Conservation (phyloP, 1,284 basidiomycete genomes). For the Cryptococcus floricola region DNA sequence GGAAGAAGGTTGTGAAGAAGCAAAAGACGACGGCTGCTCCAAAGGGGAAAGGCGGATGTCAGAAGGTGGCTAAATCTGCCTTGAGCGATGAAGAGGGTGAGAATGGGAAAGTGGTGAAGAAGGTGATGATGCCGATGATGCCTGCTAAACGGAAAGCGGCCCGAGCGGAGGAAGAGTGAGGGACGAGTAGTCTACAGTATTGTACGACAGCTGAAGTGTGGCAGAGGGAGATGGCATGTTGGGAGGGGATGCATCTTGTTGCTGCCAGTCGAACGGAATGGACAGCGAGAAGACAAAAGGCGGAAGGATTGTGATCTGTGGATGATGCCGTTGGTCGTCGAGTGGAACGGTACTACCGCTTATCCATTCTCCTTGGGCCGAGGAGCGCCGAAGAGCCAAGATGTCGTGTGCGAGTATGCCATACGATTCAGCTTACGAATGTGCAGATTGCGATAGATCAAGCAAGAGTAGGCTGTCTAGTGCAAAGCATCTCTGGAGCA, state of each 20-base stretch:
- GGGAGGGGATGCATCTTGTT: not conserved
- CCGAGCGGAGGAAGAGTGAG: not conserved
- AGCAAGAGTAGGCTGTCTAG: too few relatives aligned
- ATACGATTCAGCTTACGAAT: too few relatives aligned
- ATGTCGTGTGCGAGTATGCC: too few relatives aligned
- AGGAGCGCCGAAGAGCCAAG: not conserved
- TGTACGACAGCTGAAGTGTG: too few relatives aligned
- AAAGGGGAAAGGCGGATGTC: constrained; percentile 4
- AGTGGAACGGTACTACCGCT: not conserved
- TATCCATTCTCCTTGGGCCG: not conserved
- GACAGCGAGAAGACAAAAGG: too few relatives aligned
- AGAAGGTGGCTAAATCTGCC: not conserved
- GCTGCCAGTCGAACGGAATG: too few relatives aligned
- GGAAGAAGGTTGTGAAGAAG: not conserved
- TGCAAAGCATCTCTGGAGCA: too few relatives aligned
- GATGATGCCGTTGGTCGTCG: not conserved
- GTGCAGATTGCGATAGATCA: too few relatives aligned
- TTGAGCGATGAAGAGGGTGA: constrained; percentile 1
- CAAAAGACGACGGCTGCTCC: constrained; percentile 9
- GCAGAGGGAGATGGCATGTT: too few relatives aligned
- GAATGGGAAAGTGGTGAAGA: constrained; percentile 26
- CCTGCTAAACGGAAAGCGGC: constrained; percentile 8
- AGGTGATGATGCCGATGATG: constrained; percentile 43
- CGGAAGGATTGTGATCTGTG: too few relatives aligned
- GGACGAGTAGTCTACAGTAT: too few relatives aligned